Base-by-base conservation (phyloP, 768 basidiomycete species). In the Calvatia gigantea region DNA sequence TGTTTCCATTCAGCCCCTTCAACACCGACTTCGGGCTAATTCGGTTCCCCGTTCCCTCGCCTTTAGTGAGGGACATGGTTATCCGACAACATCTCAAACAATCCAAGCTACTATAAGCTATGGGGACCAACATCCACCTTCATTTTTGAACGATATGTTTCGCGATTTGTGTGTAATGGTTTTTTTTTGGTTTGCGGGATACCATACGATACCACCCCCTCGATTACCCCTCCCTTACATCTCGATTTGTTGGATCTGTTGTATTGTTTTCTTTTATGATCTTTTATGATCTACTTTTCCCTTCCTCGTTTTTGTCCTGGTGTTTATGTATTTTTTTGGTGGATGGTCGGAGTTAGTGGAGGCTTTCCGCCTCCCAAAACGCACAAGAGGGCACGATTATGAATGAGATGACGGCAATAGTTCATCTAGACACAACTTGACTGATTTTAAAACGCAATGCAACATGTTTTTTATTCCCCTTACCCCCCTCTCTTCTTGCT, bases 51-150 rank as follows among this genome's bases (percentile, higher is more conserved):
- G 6, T 14, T 29, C 1, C 25, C 12, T n/a, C n/a, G n/a, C n/a
- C 37, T 19, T 8, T 61, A 89, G 89, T 91, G 47, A 79, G 87
- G 35, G 89, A 91, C 64, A 90, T 89, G 87, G 87, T 91, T 46
- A 82, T 89, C 33, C 83, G 89, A 42, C 84, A 89, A 61, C 86
- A 90, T 62, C 75, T 90, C 25, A 86, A 84, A 59, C 85, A 86
- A 61, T 86, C 85, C 6, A 87, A 82, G 64, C 75, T 90, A 35
- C 70, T 88, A 62, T 88, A 72, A 76, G n/a, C 45, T 41, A 19
- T 42, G 51, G 31, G 25, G 2, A 31, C 27, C 11, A 8, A 27
- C 33, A 6, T 33, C 7, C 14, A 5, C 12, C n/a, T 29, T 28
- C 17, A 6, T n/a, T 27, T 21, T 45, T 33, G 2, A 33, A 12